These are phyloP conservation scores for Lentinula sp. DNA, from an alignment of 768 basidiomycete species.

Conservation along the genomic window DNA sequence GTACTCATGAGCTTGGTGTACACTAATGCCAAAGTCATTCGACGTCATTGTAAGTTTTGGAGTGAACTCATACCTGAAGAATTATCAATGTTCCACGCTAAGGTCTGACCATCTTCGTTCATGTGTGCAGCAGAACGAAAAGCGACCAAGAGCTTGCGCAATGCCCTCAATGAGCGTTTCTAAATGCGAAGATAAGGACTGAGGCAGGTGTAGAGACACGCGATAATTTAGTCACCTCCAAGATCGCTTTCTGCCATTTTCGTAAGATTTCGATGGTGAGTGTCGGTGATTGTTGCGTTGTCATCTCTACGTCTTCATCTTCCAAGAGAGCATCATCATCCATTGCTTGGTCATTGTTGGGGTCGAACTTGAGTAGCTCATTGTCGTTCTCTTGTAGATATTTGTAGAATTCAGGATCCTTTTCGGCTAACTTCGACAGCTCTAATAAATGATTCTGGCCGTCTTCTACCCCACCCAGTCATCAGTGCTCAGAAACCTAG, in stretches of 20 bases:
- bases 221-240: conserved; percentile 51
- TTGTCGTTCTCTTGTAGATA: conserved; percentile 94
- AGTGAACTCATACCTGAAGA: conserved; percentile 49
- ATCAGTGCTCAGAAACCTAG: neutral
- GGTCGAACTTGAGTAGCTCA: conserved; percentile 80
- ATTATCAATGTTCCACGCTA: conserved; percentile 86
- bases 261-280: conserved; percentile 67
- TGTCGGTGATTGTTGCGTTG: conserved; percentile 45
- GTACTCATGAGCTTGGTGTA: conserved; percentile 91
- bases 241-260: conserved; percentile 83
- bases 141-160: conserved; percentile 80
- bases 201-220: neutral
- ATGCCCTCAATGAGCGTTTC: conserved; percentile 80
- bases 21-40: conserved; percentile 40
- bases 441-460: conserved; percentile 73
- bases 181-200: conserved; percentile 20
- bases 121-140: conserved; percentile 89
- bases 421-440: conserved; percentile 84
- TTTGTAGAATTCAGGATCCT: conserved; percentile 99
- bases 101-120: conserved; percentile 75
- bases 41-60: neutral
- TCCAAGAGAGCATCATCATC: conserved; percentile 38
- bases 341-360: conserved; percentile 29
- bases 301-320: conserved; percentile 42
- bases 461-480: conserved; percentile 41